Base-by-base conservation (phyloP, 2,329 filamentous ascomycete species). In the Aspergillus spinulosporus region DNA sequence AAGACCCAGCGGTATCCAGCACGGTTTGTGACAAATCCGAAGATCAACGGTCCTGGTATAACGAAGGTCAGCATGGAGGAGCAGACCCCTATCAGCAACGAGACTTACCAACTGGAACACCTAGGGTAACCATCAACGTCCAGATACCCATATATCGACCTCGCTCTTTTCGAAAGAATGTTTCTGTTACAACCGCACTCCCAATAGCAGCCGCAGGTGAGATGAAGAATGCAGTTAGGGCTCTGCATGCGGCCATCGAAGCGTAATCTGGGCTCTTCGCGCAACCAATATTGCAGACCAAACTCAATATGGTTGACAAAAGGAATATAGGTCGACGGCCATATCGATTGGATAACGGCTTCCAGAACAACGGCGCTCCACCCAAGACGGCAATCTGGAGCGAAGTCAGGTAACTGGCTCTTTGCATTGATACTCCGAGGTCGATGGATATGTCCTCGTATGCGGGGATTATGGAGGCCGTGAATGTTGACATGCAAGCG, bases 1-100 rank as follows among this genome's bases (percentile, higher is more conserved):
- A 82, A 85, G 28, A 84, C 83, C 82, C 83, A 85, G n/a, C 80
- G 75, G 53, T 82, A 85, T 0, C 80, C 79, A 11, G 80, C 77
- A 8, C 79, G 75, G 54, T 80, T 71, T 1, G 79, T 75, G 1
- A 84, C 82, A 12, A 72, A 73, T 0, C 70, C 70, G 29, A 73
- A 69, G n/a, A 73, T 70, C 14, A 73, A 68, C 1, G 71, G 70
- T n/a, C 68, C 69, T 40, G 73, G 58, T 1, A 8, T 9, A 8
- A 15, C n/a, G 8, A 5, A 9, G 3, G 43, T 66, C 49, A 69
- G 54, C 36, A 28, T 26, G 14, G 14, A 5, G 32, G 2, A n/a
- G 6, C 11, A n/a, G 6, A 34, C 21, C 1, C 47, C 12, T 42
- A 32, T 5, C 4, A 8, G 26, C 14, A 26, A 11, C 15, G 14